A percentile compares a stretch with the other conserved stretches of the same genome.
These are phyloP conservation scores for Kipferlia bialata DNA, from an alignment of 78 protist genomes.

Conservation along the genomic window DNA sequence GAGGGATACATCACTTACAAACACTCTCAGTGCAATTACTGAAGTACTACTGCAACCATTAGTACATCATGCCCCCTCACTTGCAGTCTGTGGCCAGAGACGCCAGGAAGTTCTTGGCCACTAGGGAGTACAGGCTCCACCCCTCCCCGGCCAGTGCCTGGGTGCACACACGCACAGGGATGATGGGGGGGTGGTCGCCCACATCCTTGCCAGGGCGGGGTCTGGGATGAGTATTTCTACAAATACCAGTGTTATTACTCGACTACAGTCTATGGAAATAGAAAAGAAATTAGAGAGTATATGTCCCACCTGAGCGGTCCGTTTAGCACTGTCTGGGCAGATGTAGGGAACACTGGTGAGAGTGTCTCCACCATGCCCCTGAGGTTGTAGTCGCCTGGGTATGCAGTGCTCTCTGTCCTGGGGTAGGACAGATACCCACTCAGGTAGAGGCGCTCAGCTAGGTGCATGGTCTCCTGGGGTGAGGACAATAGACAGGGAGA, in stretches of 20 bases:
- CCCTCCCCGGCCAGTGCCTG: background rate
- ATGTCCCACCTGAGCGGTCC: background rate
- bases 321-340: conserved; percentile 7
- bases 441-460: conserved; percentile 41
- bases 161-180: conserved; percentile 25
- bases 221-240: too few relatives aligned
- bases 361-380: background rate
- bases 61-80: too few relatives aligned
- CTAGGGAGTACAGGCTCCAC: conserved; percentile 39
- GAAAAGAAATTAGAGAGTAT: background rate
- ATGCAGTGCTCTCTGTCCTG: conserved; percentile 41
- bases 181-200: conserved; percentile 69
- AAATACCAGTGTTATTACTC: background rate
- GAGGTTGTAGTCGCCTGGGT: conserved; percentile 12
- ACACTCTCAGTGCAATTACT: background rate
- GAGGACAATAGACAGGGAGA: too few relatives aligned
- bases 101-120: conserved; percentile 35
- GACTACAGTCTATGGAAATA: background rate
- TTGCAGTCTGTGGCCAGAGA: too few relatives aligned
- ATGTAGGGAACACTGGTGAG: background rate
- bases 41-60: too few relatives aligned
- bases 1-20: background rate
- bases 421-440: conserved; percentile 47
- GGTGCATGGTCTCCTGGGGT: conserved; percentile 27
- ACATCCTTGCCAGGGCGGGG: too few relatives aligned